phyloP scores from a whole-genome alignment of 1,284 basidiomycete genomes.

The Ceratobasidium sp. region DNA sequence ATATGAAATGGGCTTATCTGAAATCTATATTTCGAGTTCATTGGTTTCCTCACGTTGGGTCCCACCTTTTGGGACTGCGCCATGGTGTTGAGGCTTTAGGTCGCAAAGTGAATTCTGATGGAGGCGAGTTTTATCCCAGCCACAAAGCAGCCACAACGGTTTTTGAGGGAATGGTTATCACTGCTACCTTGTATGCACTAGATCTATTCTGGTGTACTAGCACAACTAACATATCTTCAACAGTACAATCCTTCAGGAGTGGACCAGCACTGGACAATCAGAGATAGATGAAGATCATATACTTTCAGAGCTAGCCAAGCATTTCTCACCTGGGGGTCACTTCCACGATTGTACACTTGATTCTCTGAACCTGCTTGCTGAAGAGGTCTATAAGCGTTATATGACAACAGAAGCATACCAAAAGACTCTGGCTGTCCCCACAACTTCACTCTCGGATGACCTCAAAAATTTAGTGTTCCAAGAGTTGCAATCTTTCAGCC shows the following conservation, averaged over 20 bases:
- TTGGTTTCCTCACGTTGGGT: constrained; percentile 46
- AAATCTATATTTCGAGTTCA: constrained; percentile 47
- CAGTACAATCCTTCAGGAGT: not conserved
- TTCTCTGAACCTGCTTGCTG: constrained; percentile 46
- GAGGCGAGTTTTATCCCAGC: constrained; percentile 52
- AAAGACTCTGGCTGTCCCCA: not conserved
- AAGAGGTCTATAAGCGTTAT: constrained; percentile 52
- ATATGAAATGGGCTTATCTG: constrained; percentile 50
- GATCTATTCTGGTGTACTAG: not conserved
- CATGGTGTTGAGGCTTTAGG: constrained; percentile 50
- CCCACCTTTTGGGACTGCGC: constrained; percentile 49
- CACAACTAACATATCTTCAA: not conserved
- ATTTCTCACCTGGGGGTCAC: not conserved
- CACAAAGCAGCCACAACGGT: constrained; percentile 48
- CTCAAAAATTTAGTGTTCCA: not conserved
- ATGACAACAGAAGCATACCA: constrained; percentile 19
- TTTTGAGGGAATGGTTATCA: constrained; percentile 45
- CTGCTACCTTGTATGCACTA: constrained; percentile 17
- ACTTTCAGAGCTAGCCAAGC: not conserved
- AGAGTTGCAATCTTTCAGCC: not conserved
- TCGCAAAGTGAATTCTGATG: constrained; percentile 49
- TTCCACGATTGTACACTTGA: not conserved
- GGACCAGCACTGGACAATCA: not conserved
- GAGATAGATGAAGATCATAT: not conserved
- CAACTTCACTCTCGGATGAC: not conserved